Evolutionary conservation across 345 rosid genomes (phyloP), one percentile per base, ranked within the genome.

Genomic region (Balakata baccata): DNA sequence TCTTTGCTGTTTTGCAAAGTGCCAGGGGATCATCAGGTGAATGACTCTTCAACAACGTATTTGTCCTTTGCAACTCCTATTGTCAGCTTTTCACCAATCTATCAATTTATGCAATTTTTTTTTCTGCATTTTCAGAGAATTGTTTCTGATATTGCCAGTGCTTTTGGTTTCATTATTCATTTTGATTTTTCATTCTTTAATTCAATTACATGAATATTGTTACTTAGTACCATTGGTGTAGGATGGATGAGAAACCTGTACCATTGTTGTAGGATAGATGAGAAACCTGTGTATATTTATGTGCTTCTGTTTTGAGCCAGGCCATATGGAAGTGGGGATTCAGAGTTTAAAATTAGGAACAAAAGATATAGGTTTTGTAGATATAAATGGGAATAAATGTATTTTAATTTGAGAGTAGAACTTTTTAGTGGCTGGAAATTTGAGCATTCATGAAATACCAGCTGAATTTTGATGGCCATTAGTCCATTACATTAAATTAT

Each of bases 1-100:
- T 95, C 41, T 95, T 95, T 86, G 89, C 98, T 62, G 96, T 95
- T 81, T 80, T 95, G 83, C 99, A 95, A 84, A 92, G 94, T 89
- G 98, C 98, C 51, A 89, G 94, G 84, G 98, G 98, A 61, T 95
- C 98, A 70, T 91, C 99, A 88, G 99, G 99, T 95, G 78, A 82
- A 68, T 66, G 43, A 29, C 45, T 66, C 14, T 58, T 29, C 66
- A 14, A 66, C 3, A 59, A 29, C 69, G 47, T 63, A 75, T 62
- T 20, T 37, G 47, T 43, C 47, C 37, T 67, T 43, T 61, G 66
- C 74, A 74, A 58, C 47, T 13, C 46, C 66, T 39, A 69, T 51
- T 67, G 34, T 70, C 41, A 14, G 5, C 9, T 2, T 66, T 12
- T 37, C 34, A 29, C 34, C 2, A 2, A 29, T 29, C 5, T 17